Evolutionary conservation across 2,329 filamentous ascomycete genomes (phyloP), one percentile per base, ranked within the genome.

Genomic region (Neofusicoccum ribis): DNA sequence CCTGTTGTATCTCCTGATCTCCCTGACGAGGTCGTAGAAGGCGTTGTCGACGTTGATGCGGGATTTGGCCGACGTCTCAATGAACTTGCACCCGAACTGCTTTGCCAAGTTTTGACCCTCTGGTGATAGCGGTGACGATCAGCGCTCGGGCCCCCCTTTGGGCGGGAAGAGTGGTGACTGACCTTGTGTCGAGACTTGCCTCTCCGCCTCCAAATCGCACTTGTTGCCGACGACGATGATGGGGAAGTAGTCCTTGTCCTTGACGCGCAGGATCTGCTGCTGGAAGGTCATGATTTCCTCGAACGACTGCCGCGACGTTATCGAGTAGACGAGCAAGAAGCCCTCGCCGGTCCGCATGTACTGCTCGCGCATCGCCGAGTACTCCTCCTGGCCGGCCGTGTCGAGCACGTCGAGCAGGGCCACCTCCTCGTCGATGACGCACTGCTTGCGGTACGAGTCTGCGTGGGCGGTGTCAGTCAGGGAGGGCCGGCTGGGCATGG

Each of bases 381-480:
- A 99, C 83, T 99, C 95, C 82, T 99, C 95, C 81, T 99, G 95
- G 67, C 95, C 95, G 68, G 95, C 95, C 63, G 95, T 99, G 81
- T 99, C 95, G 78, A 98, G 89, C 69, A 99, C 95, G 80, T 99
- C 95, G 80, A 99, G 90, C 67, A 99, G 87, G 60, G 95, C 95
- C 71, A 97, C 93, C 82, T 99, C 95, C 73, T 98, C 95, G 78
- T 99, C 95, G 79, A 99, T 96, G 73, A 97, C 90, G 80, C 95
- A 98, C 86, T 98, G 95, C 89, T 99, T 99, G 84, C 95, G 93
- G 86, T 99, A 99, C 69, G 95, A 98, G 78, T 99, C 95, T 99
- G 78, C 59, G 62, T 20, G 14, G 66, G 62, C 46, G 39, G 41
- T 46, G 59, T 63, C 65, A 66, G 67, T 59, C 12, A 46, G 37